Conservation (phyloP, 805 yeast species). For the Candida multigemmis region DNA sequence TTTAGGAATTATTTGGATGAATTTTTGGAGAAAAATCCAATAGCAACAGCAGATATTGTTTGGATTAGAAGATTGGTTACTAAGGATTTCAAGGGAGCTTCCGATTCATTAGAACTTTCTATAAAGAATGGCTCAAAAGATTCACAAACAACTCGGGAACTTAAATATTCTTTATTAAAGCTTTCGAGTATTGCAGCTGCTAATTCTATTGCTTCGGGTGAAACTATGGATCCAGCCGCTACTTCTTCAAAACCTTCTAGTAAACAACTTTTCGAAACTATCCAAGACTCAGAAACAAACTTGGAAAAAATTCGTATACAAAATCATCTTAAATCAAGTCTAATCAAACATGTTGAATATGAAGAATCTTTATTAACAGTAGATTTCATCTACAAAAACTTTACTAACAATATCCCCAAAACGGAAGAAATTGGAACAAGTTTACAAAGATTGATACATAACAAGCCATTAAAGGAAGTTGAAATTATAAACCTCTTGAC, state of each 20-base stretch:
- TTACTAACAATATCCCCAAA: slow-evolving; percentile 5
- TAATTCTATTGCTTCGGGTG: too few species aligned
- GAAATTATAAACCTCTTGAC: slow-evolving; percentile 48
- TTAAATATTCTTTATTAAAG: slow-evolving; percentile 67
- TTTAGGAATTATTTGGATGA: slow-evolving; percentile 38
- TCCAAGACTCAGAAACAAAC: slow-evolving; percentile 41
- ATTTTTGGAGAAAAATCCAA: slow-evolving; percentile 38
- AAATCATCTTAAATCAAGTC: too few species aligned
- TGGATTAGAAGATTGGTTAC: slow-evolving; percentile 65
- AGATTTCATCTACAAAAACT: slow-evolving; percentile 8
- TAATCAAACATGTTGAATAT: too few species aligned
- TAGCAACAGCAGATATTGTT: slow-evolving; percentile 43
- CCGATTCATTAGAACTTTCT: slow-evolving; percentile 35
- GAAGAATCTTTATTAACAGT: slow-evolving; percentile 7
- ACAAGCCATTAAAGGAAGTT: slow-evolving; percentile 28
- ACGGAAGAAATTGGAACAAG: slow-evolving; percentile 11
- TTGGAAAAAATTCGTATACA: slow-evolving; percentile 44
- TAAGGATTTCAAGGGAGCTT: slow-evolving; percentile 41
- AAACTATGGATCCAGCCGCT: background rate
- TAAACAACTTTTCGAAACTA: too few species aligned
- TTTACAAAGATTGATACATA: slow-evolving; percentile 20
- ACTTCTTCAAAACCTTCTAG: background rate
- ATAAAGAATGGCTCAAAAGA: slow-evolving; percentile 27
- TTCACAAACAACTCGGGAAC: slow-evolving; percentile 35
- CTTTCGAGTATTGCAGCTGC: slow-evolving; percentile 44